A percentile compares a stretch with the other conserved stretches of the same genome.
Conservation (phyloP, 306 rosid genomes). For the Prunus padus region DNA sequence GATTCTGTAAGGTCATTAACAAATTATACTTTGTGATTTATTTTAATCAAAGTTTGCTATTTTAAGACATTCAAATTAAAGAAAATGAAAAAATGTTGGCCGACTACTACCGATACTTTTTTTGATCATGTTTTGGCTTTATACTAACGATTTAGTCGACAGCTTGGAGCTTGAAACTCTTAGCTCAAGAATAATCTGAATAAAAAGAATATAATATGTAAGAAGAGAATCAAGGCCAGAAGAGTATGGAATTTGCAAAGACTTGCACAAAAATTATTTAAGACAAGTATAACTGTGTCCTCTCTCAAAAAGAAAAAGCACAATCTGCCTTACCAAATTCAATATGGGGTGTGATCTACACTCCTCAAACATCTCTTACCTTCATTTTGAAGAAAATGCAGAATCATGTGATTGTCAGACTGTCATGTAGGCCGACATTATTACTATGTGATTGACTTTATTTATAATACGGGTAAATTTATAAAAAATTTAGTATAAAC, state of each 20-base stretch:
- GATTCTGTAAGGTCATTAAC: not conserved
- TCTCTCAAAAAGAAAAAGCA: not conserved
- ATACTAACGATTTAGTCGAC: not conserved
- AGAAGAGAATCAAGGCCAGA: not conserved
- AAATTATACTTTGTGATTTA: not conserved
- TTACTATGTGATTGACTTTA: too few species aligned
- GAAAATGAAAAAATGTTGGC: not conserved
- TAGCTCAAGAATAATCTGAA: not conserved
- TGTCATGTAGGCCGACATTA: too few species aligned
- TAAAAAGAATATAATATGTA: not conserved
- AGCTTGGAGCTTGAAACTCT: not conserved
- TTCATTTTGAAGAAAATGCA: too few species aligned
- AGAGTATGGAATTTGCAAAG: not conserved
- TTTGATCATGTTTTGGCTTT: not conserved
- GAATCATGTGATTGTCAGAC: too few species aligned
- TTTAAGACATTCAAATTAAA: not conserved
- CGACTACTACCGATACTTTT: not conserved
- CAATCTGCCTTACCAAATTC: not conserved
- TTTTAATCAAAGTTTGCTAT: not conserved
- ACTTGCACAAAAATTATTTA: not conserved
- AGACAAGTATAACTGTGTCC: not conserved
- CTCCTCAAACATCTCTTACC: not conserved
- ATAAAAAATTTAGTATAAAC: too few species aligned
- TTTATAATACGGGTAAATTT: rapidly evolving
- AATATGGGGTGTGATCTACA: not conserved